These are phyloP conservation scores for Penicillium verrucosum DNA, from an alignment of 2,329 filamentous ascomycete genomes.

Conservation along the genomic window DNA sequence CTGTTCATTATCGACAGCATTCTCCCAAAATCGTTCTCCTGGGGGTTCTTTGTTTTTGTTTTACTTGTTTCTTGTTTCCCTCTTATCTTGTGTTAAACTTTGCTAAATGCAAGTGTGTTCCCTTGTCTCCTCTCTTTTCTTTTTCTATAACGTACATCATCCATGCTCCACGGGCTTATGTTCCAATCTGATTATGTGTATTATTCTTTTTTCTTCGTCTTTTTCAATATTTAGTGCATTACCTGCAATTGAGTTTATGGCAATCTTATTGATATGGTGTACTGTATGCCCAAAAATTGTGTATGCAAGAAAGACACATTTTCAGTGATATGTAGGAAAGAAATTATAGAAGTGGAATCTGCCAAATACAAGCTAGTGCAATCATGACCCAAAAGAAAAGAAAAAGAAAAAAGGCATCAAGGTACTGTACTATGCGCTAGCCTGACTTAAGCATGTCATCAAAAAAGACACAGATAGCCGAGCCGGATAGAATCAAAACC, in stretches of 20 bases:
- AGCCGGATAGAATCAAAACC: neutral
- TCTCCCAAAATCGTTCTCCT: slow-evolving; percentile 20
- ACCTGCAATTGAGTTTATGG: neutral
- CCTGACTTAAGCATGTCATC: neutral
- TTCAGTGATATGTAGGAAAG: neutral
- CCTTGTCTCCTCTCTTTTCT: slow-evolving; percentile 1
- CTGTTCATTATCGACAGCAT: slow-evolving; percentile 11
- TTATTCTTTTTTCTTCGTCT: neutral
- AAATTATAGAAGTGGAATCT: neutral
- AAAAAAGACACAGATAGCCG: neutral
- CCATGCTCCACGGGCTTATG: slow-evolving; percentile 11
- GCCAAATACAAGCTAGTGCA: neutral
- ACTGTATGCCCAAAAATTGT: neutral
- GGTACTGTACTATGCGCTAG: neutral
- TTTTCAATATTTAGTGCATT: neutral
- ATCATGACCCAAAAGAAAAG: neutral
- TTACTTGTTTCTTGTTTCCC: slow-evolving; percentile 21
- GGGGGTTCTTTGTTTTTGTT: slow-evolving; percentile 16
- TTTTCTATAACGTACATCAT: slow-evolving; percentile 20
- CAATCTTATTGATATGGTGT: neutral
- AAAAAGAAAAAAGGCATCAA: neutral
- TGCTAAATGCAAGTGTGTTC: slow-evolving; percentile 7
- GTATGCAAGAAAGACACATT: neutral
- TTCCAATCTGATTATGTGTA: slow-evolving; percentile 9
- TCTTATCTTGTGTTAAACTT: slow-evolving; percentile 8